phyloP scores from a whole-genome alignment of 208 protist genomes.

The Leishmania guyanensis region DNA sequence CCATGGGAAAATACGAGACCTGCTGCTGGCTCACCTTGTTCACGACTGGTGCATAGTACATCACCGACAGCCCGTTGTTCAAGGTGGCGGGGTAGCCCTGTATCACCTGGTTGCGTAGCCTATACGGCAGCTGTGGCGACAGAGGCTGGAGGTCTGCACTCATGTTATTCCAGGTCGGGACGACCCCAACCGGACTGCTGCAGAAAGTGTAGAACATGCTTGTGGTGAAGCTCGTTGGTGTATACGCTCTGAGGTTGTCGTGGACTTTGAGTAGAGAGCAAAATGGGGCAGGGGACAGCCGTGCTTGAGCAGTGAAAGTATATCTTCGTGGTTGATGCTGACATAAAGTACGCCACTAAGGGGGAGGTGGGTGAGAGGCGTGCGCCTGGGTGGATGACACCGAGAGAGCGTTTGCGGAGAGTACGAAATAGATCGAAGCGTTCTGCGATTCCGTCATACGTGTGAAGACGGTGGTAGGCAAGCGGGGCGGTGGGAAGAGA shows the following conservation, averaged over 20 bases:
- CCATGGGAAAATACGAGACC: background rate
- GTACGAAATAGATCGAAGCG: background rate
- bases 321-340: background rate
- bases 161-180: background rate
- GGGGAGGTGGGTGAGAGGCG: background rate
- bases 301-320: background rate
- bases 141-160: background rate
- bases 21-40: background rate
- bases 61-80: background rate
- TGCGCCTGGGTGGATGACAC: background rate
- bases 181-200: background rate
- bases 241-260: background rate
- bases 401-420: background rate
- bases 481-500: background rate
- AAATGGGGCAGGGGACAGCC: background rate
- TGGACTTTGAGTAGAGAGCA: background rate
- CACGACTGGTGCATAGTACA: background rate
- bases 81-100: background rate
- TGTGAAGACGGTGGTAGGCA: background rate
- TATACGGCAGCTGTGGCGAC: background rate
- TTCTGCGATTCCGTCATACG: background rate
- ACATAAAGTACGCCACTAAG: background rate
- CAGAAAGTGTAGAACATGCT: conserved; percentile 16
- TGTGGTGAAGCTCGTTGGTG: background rate
- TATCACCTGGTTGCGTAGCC: background rate